Base-by-base conservation (phyloP, 2,329 filamentous ascomycete genomes). In the Pseudocercospora pini-densiflorae region DNA sequence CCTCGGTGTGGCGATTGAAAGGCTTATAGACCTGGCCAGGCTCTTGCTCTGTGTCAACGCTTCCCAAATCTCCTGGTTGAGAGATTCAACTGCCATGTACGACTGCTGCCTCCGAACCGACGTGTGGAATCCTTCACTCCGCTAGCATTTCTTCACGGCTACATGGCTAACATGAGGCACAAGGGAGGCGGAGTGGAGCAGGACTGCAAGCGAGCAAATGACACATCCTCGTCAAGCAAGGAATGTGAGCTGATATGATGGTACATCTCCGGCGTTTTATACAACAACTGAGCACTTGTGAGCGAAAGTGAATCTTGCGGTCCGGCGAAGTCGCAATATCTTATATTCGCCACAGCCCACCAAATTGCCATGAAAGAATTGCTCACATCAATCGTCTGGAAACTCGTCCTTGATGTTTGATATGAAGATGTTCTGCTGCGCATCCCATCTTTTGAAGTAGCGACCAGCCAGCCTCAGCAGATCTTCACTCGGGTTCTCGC, bases 361-460 rank as follows among this genome's bases (percentile, higher is more conserved):
- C 29, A 31, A 31, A 31, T 43, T n/a, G 40, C 40, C 14, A 19
- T 10, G 40, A 43, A 1, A 43, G 14, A 7, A 8, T 19, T 43
- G 40, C 40, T 1, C 16, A 14, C 36, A 43, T 65, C 60, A 97
- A 79, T 96, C 92, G 75, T 97, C 91, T 0, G 94, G 94, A 78
- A 93, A 97, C 74, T 94, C 89, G 72, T 96, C 92, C 72, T 81
- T 80, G 61, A 92, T 83, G 78, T 97, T 98, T 72, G 93, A 97
- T 33, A 97, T 85, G 80, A 98, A 99, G 3, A 80, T 83, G 71
- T 88, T 88, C 0, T 80, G 83, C 36, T 81, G 81, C 4, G 78
- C 75, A 78, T 97, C 92, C 84, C 93, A 98, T 49, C 93, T 85
- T 79, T 92, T 96, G 79, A 99, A 98, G 78, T 92, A 92, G 73